Conservation (phyloP, 225 moss, liverwort and hornwort genomes). For the Climacium dendroides region DNA sequence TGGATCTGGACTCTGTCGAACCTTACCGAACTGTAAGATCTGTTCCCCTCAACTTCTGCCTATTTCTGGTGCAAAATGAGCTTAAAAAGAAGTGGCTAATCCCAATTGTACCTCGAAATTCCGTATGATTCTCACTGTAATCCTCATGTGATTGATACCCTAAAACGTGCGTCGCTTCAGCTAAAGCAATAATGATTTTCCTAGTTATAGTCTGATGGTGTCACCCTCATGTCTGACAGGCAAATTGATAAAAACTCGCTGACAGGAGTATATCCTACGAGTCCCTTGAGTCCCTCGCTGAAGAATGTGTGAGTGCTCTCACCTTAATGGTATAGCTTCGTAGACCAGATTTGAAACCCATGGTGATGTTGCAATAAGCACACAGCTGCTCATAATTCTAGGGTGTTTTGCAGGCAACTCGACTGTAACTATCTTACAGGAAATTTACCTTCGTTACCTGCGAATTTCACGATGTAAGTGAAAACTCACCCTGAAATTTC, state of each 20-base stretch:
- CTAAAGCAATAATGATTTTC: neutral
- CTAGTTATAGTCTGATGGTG: neutral
- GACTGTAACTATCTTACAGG: conserved; percentile 23
- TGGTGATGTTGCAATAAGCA: neutral
- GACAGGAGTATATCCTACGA: conserved; percentile 9
- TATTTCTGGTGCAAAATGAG: neutral
- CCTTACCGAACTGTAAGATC: conserved; percentile 1
- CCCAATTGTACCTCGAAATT: neutral
- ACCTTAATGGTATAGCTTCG: neutral
- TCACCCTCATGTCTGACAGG: conserved; percentile 1
- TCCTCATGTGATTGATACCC: neutral
- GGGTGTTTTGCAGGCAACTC: conserved; percentile 7
- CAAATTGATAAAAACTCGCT: conserved; percentile 13
- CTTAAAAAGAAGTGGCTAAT: neutral
- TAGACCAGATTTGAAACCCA: neutral
- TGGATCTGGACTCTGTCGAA: conserved; percentile 14
- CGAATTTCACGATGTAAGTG: neutral
- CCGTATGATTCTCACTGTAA: neutral
- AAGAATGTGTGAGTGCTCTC: neutral
- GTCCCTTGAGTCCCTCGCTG: neutral
- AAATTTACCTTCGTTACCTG: neutral
- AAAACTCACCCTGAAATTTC: neutral
- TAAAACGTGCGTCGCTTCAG: neutral
- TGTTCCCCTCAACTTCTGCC: neutral
- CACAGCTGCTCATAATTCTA: neutral